phyloP scores from a whole-genome alignment of 2,329 filamentous ascomycete genomes.

The Penicillium sp. region DNA sequence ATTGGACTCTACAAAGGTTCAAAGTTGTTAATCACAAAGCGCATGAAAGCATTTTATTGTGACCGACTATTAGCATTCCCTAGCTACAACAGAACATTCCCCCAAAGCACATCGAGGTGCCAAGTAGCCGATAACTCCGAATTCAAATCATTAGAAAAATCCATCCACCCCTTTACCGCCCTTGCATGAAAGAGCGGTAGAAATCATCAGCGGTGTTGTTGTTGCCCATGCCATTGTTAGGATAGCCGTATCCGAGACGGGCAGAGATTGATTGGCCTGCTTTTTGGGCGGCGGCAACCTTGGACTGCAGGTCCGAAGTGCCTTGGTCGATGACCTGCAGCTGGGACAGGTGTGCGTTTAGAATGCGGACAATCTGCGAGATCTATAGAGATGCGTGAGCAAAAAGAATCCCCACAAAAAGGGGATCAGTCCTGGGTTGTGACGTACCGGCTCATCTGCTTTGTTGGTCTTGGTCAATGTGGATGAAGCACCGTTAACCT shows the following conservation, averaged over 20 bases:
- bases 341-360: conserved; percentile 89
- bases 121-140: conserved; percentile 30
- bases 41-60: conserved; percentile 10
- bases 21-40: conserved; percentile 1
- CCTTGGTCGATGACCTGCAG: conserved; percentile 92
- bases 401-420: conserved; percentile 4
- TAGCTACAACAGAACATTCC: conserved; percentile 11
- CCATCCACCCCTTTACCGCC: conserved; percentile 53
- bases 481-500: conserved; percentile 91
- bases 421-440: conserved; percentile 10
- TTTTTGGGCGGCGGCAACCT: conserved; percentile 80
- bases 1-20: background rate
- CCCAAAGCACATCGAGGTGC: conserved; percentile 13
- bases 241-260: conserved; percentile 39
- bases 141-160: conserved; percentile 24
- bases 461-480: conserved; percentile 86
- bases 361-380: conserved; percentile 90
- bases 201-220: conserved; percentile 80
- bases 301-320: conserved; percentile 74
- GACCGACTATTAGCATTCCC: conserved; percentile 13
- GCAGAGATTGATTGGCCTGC: conserved; percentile 60
- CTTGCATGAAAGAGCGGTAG: conserved; percentile 81
- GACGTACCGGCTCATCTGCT: conserved; percentile 78
- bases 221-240: conserved; percentile 41
- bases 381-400: conserved; percentile 55